Evolutionary conservation across 2,329 filamentous ascomycete genomes (phyloP).

Genomic region (Pseudopithomyces maydicus): DNA sequence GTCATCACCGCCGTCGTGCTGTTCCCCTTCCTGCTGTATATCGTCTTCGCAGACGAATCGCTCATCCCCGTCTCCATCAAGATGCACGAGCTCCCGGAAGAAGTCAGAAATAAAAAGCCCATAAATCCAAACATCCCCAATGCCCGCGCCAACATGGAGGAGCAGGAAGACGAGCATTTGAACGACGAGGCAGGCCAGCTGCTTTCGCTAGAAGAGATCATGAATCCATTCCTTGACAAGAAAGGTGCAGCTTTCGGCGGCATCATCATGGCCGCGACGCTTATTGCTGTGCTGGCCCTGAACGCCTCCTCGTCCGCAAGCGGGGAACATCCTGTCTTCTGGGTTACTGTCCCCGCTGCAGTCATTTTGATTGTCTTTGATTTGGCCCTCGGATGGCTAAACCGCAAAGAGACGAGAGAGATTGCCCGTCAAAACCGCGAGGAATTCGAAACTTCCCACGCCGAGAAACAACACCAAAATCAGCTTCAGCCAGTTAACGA

Average conservation of each 20-base stretch:
- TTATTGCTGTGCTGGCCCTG: slow-evolving; percentile 68
- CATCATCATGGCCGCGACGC: slow-evolving; percentile 68
- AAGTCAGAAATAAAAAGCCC: slow-evolving; percentile 60
- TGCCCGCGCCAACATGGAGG: slow-evolving; percentile 60
- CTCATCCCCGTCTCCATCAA: slow-evolving; percentile 70
- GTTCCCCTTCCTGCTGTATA: slow-evolving; percentile 72
- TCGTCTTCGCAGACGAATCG: slow-evolving; percentile 67
- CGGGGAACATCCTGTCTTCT: slow-evolving; percentile 65
- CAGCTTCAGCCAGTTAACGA: background rate
- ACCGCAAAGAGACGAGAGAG: slow-evolving; percentile 65
- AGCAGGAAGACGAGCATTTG: slow-evolving; percentile 53
- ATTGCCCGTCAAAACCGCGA: slow-evolving; percentile 63
- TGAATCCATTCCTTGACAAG: slow-evolving; percentile 76
- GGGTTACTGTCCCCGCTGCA: slow-evolving; percentile 71
- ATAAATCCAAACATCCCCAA: slow-evolving; percentile 76
- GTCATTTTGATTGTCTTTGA: slow-evolving; percentile 73
- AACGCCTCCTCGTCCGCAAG: slow-evolving; percentile 64
- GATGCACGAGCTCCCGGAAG: slow-evolving; percentile 69
- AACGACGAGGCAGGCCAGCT: slow-evolving; percentile 56
- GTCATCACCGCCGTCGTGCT: slow-evolving; percentile 69
- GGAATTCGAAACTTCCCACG: slow-evolving; percentile 53
- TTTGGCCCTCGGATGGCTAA: slow-evolving; percentile 65
- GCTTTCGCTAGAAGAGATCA: slow-evolving; percentile 71
- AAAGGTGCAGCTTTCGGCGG: slow-evolving; percentile 68
- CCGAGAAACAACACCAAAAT: slow-evolving; percentile 4